Conservation (phyloP, 2,329 filamentous ascomycete genomes). For the Colletotrichum chrysophilum region DNA sequence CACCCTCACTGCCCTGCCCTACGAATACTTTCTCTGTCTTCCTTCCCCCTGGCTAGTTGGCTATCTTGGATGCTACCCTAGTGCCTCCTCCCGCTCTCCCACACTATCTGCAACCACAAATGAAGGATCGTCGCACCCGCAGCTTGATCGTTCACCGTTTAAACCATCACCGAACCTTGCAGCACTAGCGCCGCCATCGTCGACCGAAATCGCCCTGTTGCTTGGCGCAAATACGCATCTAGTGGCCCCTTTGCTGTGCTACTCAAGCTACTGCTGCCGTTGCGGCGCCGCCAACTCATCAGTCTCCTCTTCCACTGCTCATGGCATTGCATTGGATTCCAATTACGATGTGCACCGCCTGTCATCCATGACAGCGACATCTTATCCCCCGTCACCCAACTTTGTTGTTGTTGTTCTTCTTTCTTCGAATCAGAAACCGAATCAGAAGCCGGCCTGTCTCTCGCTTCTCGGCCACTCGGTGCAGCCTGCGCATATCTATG, state of each 20-base stretch:
- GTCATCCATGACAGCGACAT: conserved; percentile 15
- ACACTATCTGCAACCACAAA: conserved; percentile 16
- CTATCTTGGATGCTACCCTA: conserved; percentile 1
- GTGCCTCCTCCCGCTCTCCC: neutral
- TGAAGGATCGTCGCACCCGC: conserved; percentile 21
- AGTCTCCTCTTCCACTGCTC: neutral
- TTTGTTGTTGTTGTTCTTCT: neutral
- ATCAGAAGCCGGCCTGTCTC: neutral
- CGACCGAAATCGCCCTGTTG: neutral
- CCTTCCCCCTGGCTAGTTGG: neutral
- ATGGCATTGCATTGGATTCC: neutral
- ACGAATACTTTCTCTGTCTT: neutral
- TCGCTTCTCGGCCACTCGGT: neutral
- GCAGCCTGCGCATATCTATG: neutral
- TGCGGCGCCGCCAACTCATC: neutral
- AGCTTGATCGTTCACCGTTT: conserved; percentile 19
- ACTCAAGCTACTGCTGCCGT: neutral
- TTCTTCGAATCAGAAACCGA: neutral
- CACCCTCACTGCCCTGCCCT: neutral
- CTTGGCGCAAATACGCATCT: neutral
- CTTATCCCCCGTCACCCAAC: neutral
- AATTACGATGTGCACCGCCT: conserved; percentile 1
- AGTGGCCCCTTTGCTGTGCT: neutral
- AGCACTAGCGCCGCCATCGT: conserved; percentile 10
- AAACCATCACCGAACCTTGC: conserved; percentile 21